These are phyloP conservation scores for Sclerotiophoma versabilis DNA, from an alignment of 2,329 filamentous ascomycete species.

Conservation along the genomic window DNA sequence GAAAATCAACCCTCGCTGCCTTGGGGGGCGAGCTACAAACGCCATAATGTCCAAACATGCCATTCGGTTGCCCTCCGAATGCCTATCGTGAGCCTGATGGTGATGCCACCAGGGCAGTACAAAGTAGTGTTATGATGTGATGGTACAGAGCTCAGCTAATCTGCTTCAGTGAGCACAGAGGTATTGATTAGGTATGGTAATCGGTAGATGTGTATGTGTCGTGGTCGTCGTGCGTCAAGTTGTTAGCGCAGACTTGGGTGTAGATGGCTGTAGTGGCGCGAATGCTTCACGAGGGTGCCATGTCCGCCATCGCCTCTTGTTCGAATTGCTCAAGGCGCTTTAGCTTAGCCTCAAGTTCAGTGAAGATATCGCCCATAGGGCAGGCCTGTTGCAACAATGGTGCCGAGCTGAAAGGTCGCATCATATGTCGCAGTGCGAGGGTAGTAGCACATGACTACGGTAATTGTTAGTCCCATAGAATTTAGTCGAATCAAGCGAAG, in stretches of 20 bases:
- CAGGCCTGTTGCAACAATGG: slow-evolving; percentile 74
- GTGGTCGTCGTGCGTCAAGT: not conserved
- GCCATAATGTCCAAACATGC: slow-evolving; percentile 6
- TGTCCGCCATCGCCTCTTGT: slow-evolving; percentile 36
- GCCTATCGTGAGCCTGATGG: slow-evolving; percentile 1
- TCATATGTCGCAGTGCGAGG: slow-evolving; percentile 78
- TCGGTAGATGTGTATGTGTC: not conserved
- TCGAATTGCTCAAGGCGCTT: slow-evolving; percentile 63
- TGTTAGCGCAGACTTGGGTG: not conserved
- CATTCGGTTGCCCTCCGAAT: not conserved
- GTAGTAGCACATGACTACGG: slow-evolving; percentile 80
- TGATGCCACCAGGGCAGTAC: slow-evolving; percentile 11
- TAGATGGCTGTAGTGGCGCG: too few relatives aligned
- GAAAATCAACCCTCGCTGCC: not conserved
- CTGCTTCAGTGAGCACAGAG: not conserved
- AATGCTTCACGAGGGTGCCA: slow-evolving; percentile 33
- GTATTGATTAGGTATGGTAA: not conserved
- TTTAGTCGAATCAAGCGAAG: not conserved
- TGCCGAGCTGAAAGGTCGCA: slow-evolving; percentile 71
- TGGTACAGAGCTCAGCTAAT: slow-evolving; percentile 4
- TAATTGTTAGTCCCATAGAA: slow-evolving; percentile 26
- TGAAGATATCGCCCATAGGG: slow-evolving; percentile 77
- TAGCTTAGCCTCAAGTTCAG: slow-evolving; percentile 66
- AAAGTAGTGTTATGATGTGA: slow-evolving; percentile 8
- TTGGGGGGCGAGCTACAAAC: not conserved